Base-by-base conservation (phyloP, 345 rosid genomes). In the Eucalyptus marginata region DNA sequence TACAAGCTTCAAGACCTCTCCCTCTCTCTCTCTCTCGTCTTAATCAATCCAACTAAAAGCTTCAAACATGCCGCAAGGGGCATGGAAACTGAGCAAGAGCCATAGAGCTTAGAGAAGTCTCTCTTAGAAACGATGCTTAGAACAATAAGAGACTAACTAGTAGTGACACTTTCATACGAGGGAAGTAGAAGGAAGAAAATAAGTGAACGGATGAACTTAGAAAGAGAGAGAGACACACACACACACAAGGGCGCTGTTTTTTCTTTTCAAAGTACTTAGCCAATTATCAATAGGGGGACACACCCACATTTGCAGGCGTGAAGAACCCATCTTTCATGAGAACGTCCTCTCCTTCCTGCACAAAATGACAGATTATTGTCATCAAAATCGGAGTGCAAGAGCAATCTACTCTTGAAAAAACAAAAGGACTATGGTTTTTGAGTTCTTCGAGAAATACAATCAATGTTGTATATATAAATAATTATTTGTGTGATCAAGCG, bases 311-410 rank as follows among this genome's bases (percentile, higher is more conserved):
- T 15, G 98, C 88, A 13, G 90, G 59, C 31, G 98, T 92, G 88
- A 93, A 96, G 89, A 94, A 93, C 89, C 98, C 99, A 83, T 96
- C 99, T 91, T 94, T 97, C 95, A 93, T 92, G 84, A 90, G 91
- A 93, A 92, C 91, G 81, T 96, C 98, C 71, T 89, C 91, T 87
- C 95, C 98, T 29, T 96, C 99, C 99, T 96, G 46, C 90, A 85
- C 22, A 87, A 87, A 87, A 29, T 10, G 47, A 87, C n/a, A 52
- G 13, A 36, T 58, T 36, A 31, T n/a, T 58, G 50, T 43, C 29
- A 29, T 22, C 29, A 87, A 54, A 36, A 29, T 11, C 22, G 88
- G 51, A 31, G 88, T 43, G 17, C 16, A 31, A 22, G 64, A 40
- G 46, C 58, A 20, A 36, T 76, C 43, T 76, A 36, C 83, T 36